Evolutionary conservation across 306 rosid species (phyloP), one percentile per base, ranked within the genome.

Genomic region (Corylus avellana): DNA sequence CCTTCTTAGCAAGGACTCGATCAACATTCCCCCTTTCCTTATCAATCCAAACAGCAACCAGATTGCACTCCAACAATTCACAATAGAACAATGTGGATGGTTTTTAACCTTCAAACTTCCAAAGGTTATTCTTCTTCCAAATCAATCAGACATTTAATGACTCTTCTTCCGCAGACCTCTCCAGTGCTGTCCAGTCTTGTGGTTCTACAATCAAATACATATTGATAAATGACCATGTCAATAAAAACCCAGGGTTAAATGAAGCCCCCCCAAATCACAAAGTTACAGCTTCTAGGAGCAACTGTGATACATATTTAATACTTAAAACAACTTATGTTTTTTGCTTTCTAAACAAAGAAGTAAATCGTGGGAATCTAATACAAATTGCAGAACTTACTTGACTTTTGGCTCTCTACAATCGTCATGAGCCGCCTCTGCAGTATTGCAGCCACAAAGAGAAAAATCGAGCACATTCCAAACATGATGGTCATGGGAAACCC

Each of bases 401-500:
- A 90, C 91, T 92, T 95, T 63, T 63, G 69, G 42, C 10, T 63
- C 12, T 95, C 98, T 58, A 91, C 84, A 84, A 95, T 90, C 75
- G 72, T 78, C 89, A 95, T 51, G 73, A 95, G 93, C 82, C 98
- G 90, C 91, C 97, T 88, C 91, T 92, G 98, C 72, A 95, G 84
- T 80, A 91, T 47, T 66, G 85, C 88, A 54, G 98, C 98, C 77
- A 95, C 88, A 61, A 91, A 72, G 80, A 95, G 97, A 91, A 95
- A 95, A 66, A 90, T 87, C n/a, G 98, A 91, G 93, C 98, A 95
- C 98, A 95, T 95, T 61, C 97, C 96, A 37, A 92, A 95, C 98
- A 95, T 95, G 48, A 91, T 79, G 59, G 98, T 89, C 87, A 95
- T 95, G 1, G 98, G 98, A 87, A 95, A 92, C 42, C 97, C 98